Evolutionary conservation across 2,329 filamentous ascomycete genomes (phyloP).

Genomic region (Talaromyces pinophilus): DNA sequence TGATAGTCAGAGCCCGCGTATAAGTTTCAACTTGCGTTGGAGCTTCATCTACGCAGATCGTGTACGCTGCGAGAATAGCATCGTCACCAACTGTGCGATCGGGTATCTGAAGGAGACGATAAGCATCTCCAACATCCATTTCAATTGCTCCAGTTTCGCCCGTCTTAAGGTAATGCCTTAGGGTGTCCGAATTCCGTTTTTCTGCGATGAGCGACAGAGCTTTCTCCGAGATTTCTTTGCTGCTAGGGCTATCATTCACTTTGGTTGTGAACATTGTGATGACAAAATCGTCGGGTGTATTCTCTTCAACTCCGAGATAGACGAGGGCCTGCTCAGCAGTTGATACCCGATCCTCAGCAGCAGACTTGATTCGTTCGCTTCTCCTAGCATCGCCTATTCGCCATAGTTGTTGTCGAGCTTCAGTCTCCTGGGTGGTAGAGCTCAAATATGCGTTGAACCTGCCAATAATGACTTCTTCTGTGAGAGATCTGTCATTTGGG

Average conservation of each 20-base stretch:
- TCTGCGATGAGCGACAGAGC: conserved; percentile 63
- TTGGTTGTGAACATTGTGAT: conserved; percentile 59
- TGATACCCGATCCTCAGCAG: conserved; percentile 60
- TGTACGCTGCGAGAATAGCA: conserved; percentile 52
- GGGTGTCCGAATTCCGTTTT: conserved; percentile 55
- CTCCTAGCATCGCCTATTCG: conserved; percentile 61
- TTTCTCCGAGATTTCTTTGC: conserved; percentile 54
- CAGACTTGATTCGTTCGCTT: conserved; percentile 60
- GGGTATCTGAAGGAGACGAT: conserved; percentile 53
- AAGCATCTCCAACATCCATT: conserved; percentile 60
- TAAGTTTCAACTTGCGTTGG: conserved; percentile 50
- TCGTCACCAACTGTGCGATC: conserved; percentile 56
- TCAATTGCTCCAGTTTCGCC: conserved; percentile 52
- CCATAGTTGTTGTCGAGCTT: conserved; percentile 58
- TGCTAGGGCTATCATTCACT: conserved; percentile 56
- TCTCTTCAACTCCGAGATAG: conserved; percentile 58
- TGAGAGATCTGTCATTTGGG: conserved; percentile 46
- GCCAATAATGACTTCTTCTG: conserved; percentile 63
- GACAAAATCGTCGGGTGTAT: conserved; percentile 59
- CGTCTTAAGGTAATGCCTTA: conserved; percentile 56
- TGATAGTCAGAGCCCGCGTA: conserved; percentile 50
- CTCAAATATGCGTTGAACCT: conserved; percentile 61
- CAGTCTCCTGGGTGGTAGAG: conserved; percentile 58
- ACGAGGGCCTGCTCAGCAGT: conserved; percentile 65
- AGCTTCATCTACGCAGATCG: conserved; percentile 49